Evolutionary conservation across 371 early-diverging fungal genomes (phyloP), one percentile per base, ranked within the genome.

Genomic region (Mycotypha africana): DNA sequence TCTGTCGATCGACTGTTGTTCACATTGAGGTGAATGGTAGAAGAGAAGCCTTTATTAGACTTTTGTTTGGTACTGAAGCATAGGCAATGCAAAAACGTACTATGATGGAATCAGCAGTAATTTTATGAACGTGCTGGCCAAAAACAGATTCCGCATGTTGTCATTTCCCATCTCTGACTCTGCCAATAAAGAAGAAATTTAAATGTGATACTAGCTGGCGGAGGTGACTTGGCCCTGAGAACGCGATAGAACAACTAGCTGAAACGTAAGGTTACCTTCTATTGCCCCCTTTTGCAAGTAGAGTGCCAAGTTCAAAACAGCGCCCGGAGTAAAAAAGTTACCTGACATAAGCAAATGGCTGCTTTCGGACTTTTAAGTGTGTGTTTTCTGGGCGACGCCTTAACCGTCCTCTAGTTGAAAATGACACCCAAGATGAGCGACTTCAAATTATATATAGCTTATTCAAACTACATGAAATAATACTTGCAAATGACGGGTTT

Each of bases 1-100:
- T 97, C 98, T 12, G 98, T 97, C 25, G 97, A 96, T 49, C 79
- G 80, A 64, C 89, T 88, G 49, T 35, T 28, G 28, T 8, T 28
- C 11, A 28, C 5, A 28, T 8, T 28, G 11, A 28, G 11, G 15
- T 33, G 15, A n/a, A 26, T 15, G 41, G 17, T 16, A 20, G 35
- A 3, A 28, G 20, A 15, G 30, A 38, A 19, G 36, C 38, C 24
- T 42, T 38, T 38, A 44, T 25, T 25, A 34, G 30, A 11, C 28
- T 48, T 33, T 17, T 34, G 8, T 34, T 49, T 37, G 22, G 22
- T n/a, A 48, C 21, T 26, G 38, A 34, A 42, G 23, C 21, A 10
- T 16, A 4, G 34, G n/a, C n/a, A n/a, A n/a, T n/a, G n/a, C 9
- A 22, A n/a, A 36, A 17, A 32, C 81, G 62, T 76, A 80, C 85